These are phyloP conservation scores for Gossypium rotundifolium DNA, from an alignment of 345 rosid species.

Conservation along the genomic window DNA sequence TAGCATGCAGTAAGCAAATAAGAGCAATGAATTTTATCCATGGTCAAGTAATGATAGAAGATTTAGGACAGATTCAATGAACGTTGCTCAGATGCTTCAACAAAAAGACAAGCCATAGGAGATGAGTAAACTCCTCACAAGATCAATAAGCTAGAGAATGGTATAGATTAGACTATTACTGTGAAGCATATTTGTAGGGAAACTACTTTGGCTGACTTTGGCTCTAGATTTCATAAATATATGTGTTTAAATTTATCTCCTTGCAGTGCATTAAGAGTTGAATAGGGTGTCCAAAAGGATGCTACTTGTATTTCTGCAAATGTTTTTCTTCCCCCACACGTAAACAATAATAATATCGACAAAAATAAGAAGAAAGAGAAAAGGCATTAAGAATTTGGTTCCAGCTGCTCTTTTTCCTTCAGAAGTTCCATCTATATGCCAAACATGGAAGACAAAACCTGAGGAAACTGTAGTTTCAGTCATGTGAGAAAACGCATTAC, in stretches of 20 bases:
- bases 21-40: background rate
- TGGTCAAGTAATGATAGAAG: background rate
- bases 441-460: background rate
- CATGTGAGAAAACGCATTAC: background rate
- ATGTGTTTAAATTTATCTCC: background rate
- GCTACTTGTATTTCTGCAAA: background rate
- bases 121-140: background rate
- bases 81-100: background rate
- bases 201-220: background rate
- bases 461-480: background rate
- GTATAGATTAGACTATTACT: background rate
- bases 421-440: background rate
- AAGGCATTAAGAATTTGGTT: background rate
- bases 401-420: background rate
- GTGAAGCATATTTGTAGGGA: background rate
- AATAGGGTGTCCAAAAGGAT: background rate
- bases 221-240: background rate
- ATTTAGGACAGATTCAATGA: background rate
- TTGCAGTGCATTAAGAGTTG: background rate
- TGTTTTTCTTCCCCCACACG: background rate
- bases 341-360: no score
- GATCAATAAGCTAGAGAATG: background rate
- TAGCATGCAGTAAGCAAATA: background rate
- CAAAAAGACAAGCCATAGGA: background rate
- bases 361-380: no score